A percentile compares a stretch with the other conserved stretches of the same genome.
These are phyloP conservation scores for Atkinsonella hypoxylon DNA, from an alignment of 2,329 filamentous ascomycete species.

Conservation along the genomic window DNA sequence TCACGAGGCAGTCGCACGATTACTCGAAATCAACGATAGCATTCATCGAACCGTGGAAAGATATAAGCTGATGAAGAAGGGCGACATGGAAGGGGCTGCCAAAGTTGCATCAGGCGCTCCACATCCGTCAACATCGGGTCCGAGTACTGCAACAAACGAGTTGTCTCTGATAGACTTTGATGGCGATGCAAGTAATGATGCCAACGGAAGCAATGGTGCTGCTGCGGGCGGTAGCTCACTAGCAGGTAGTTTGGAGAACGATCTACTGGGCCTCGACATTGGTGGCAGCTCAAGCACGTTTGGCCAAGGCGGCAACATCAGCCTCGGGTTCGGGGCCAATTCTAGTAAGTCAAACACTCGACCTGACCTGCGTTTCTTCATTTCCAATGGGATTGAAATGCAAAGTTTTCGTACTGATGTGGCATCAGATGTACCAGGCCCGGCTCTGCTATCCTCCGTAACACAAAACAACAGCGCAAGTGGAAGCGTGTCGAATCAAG, in stretches of 20 bases:
- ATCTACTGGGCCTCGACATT: slow-evolving; percentile 80
- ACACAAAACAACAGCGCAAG: slow-evolving; percentile 49
- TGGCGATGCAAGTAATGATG: slow-evolving; percentile 43
- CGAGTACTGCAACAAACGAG: slow-evolving; percentile 44
- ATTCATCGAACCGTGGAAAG: slow-evolving; percentile 94
- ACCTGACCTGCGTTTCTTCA: not conserved
- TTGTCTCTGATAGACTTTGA: slow-evolving; percentile 91
- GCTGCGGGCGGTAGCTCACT: slow-evolving; percentile 29
- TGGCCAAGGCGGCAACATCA: slow-evolving; percentile 69
- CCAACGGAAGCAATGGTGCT: slow-evolving; percentile 32
- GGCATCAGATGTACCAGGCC: slow-evolving; percentile 49
- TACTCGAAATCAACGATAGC: slow-evolving; percentile 96
- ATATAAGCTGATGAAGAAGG: slow-evolving; percentile 93
- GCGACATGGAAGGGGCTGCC: slow-evolving; percentile 72
- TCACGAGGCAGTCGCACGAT: slow-evolving; percentile 84
- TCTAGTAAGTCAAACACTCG: slow-evolving; percentile 39
- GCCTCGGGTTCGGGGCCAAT: slow-evolving; percentile 65
- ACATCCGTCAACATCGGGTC: slow-evolving; percentile 23
- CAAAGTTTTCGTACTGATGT: slow-evolving; percentile 9
- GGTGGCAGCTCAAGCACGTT: slow-evolving; percentile 48
- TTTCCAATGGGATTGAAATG: not conserved
- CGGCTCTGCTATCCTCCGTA: slow-evolving; percentile 50
- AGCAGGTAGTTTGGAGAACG: slow-evolving; percentile 67
- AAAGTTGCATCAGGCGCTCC: slow-evolving; percentile 72
- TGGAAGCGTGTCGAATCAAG: slow-evolving; percentile 26